These are phyloP conservation scores for Clonostachys solani DNA, from an alignment of 2,329 filamentous ascomycete species.

Conservation along the genomic window DNA sequence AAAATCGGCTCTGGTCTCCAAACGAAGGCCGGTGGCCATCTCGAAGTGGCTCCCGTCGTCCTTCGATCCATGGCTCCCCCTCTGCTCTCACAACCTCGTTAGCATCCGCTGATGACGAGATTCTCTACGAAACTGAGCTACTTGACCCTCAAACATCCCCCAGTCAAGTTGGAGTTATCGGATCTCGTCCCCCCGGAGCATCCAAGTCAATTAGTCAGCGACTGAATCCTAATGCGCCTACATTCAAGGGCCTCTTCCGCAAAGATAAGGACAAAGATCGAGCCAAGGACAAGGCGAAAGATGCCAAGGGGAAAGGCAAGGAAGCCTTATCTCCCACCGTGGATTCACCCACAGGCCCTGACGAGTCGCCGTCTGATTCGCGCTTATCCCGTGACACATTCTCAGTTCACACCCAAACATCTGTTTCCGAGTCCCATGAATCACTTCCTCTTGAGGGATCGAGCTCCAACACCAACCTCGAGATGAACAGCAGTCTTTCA, in stretches of 20 bases:
- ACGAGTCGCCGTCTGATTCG: conserved; percentile 47
- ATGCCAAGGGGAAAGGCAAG: conserved; percentile 24
- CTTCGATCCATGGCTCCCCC: conserved; percentile 68
- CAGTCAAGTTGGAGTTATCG: conserved; percentile 68
- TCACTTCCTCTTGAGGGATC: conserved; percentile 51
- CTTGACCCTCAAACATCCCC: conserved; percentile 47
- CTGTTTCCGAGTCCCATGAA: conserved; percentile 56
- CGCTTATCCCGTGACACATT: conserved; percentile 52
- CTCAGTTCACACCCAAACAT: conserved; percentile 54
- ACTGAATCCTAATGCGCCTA: conserved; percentile 85
- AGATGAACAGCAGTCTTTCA: conserved; percentile 34
- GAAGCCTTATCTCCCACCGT: conserved; percentile 10
- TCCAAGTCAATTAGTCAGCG: conserved; percentile 47
- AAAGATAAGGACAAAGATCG: conserved; percentile 26
- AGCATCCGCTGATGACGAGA: conserved; percentile 61
- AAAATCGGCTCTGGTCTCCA: conserved; percentile 62
- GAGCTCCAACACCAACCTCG: conserved; percentile 53
- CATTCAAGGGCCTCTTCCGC: conserved; percentile 71
- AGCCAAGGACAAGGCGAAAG: conserved; percentile 30
- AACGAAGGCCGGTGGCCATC: conserved; percentile 20
- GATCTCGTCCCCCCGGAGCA: conserved; percentile 60
- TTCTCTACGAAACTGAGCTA: conserved; percentile 53
- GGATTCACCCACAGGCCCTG: conserved; percentile 31
- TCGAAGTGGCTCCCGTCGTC: conserved; percentile 30
- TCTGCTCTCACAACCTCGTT: conserved; percentile 56